These are phyloP conservation scores for Leptodontidium sp. DNA, from an alignment of 2,329 filamentous ascomycete species.

Conservation along the genomic window DNA sequence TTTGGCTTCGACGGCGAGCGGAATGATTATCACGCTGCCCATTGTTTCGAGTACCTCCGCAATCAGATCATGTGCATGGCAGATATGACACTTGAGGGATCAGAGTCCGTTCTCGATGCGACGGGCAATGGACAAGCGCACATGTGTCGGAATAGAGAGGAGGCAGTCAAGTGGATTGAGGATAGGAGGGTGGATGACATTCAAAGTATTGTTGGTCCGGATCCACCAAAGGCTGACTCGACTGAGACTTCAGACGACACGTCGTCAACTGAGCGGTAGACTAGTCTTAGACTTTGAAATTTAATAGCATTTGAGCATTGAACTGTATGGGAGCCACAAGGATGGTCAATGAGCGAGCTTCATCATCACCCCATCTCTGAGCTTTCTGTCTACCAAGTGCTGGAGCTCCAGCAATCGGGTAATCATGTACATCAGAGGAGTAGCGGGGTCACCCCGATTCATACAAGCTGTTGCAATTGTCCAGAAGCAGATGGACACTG, in stretches of 20 bases:
- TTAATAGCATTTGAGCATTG: neutral
- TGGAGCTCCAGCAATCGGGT: no score
- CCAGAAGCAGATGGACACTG: no score
- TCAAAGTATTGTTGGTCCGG: slow-evolving; percentile 46
- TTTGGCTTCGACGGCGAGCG: slow-evolving; percentile 44
- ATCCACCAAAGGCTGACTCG: slow-evolving; percentile 12
- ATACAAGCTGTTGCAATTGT: no score
- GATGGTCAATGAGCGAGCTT: no score
- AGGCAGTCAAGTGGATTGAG: slow-evolving; percentile 47
- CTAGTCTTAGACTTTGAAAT: neutral
- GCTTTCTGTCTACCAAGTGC: no score
- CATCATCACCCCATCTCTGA: no score
- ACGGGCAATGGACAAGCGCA: slow-evolving; percentile 45
- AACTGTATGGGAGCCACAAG: no score
- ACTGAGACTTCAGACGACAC: neutral
- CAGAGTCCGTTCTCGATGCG: slow-evolving; percentile 38
- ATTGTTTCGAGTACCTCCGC: slow-evolving; percentile 48
- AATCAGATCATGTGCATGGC: slow-evolving; percentile 47
- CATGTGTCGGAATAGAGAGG: slow-evolving; percentile 46
- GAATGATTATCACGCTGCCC: slow-evolving; percentile 43
- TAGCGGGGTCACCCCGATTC: no score
- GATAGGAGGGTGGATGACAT: slow-evolving; percentile 46
- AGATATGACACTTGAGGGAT: slow-evolving; percentile 49
- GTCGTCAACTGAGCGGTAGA: neutral
- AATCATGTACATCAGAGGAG: no score